A percentile compares a stretch with the other conserved stretches of the same genome.
phyloP scores from a whole-genome alignment of 2,329 filamentous ascomycete genomes.

The Tolypocladium sp. region DNA sequence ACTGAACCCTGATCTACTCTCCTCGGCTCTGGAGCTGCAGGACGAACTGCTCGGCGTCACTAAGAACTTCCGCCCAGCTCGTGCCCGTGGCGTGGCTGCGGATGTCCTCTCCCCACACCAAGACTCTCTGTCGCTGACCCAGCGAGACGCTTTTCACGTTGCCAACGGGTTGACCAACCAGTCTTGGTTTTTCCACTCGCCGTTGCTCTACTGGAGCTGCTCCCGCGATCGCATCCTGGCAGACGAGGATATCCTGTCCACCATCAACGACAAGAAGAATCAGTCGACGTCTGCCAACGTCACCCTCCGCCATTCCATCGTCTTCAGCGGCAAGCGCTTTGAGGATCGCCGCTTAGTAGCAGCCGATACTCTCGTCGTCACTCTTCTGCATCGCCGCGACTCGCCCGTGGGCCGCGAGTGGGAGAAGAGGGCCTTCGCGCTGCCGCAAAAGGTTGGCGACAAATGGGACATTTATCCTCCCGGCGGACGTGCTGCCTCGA shows the following conservation, averaged over 20 bases:
- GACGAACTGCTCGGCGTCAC: conserved; percentile 57
- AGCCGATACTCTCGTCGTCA: conserved; percentile 71
- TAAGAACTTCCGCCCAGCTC: conserved; percentile 41
- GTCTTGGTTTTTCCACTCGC: conserved; percentile 76
- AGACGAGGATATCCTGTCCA: conserved; percentile 56
- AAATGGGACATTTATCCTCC: conserved; percentile 59
- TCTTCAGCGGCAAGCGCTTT: conserved; percentile 75
- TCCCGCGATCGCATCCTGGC: conserved; percentile 45
- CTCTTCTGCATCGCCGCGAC: conserved; percentile 59
- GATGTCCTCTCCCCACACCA: conserved; percentile 18
- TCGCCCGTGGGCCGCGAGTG: conserved; percentile 57
- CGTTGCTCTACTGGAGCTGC: conserved; percentile 71
- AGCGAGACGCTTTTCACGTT: conserved; percentile 48
- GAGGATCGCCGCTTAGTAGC: conserved; percentile 57
- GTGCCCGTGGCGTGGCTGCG: conserved; percentile 17
- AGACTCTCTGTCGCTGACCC: conserved; percentile 28
- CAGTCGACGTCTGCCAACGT: conserved; percentile 62
- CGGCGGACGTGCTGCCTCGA: conserved; percentile 42
- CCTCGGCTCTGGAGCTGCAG: conserved; percentile 60
- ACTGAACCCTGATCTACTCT: conserved; percentile 54
- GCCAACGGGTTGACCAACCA: conserved; percentile 51
- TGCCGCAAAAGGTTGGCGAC: conserved; percentile 38
- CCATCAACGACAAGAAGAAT: conserved; percentile 57
- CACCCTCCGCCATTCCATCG: conserved; percentile 66
- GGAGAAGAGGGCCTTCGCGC: conserved; percentile 46